Evolutionary conservation across 768 basidiomycete genomes (phyloP).

Genomic region (Suillus plorans): DNA sequence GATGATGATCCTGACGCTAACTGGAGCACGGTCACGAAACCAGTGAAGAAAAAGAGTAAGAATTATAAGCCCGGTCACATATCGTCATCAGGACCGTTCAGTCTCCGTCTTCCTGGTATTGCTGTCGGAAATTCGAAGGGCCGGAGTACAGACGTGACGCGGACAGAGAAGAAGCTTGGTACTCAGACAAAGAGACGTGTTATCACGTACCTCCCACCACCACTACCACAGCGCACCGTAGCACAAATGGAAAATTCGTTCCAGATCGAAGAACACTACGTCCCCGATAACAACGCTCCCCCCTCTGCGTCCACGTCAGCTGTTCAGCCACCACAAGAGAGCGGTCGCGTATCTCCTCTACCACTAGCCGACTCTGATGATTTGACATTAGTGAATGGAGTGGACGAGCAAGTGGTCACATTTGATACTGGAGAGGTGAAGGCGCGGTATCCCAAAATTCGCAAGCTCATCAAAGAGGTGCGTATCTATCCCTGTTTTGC

Average conservation of each 20-base stretch:
- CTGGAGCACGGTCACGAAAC: slow-evolving; percentile 9
- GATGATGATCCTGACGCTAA: slow-evolving; percentile 21
- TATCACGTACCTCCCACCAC: slow-evolving; percentile 30
- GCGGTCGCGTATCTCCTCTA: slow-evolving; percentile 6
- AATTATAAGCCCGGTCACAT: slow-evolving; percentile 2
- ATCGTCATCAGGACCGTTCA: slow-evolving; percentile 21
- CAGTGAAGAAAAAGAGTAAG: slow-evolving; percentile 5
- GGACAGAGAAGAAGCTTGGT: neutral
- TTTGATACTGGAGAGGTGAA: slow-evolving; percentile 22
- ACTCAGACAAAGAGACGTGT: slow-evolving; percentile 18
- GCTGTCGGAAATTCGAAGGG: neutral
- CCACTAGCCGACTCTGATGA: slow-evolving; percentile 23
- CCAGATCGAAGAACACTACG: neutral
- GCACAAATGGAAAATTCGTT: neutral
- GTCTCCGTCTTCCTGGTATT: slow-evolving; percentile 21
- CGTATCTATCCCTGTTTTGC: slow-evolving; percentile 7
- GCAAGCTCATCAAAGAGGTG: slow-evolving; percentile 25
- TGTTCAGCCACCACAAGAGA: neutral
- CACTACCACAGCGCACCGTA: slow-evolving; percentile 1
- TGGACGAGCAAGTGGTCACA: slow-evolving; percentile 11
- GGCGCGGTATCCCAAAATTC: slow-evolving; percentile 17
- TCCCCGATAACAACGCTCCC: neutral
- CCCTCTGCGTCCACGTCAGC: neutral
- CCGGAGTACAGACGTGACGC: neutral
- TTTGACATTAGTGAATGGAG: slow-evolving; percentile 26